Base-by-base conservation (phyloP, 83 land plant genomes). In the Diphasiastrum complanatum region DNA sequence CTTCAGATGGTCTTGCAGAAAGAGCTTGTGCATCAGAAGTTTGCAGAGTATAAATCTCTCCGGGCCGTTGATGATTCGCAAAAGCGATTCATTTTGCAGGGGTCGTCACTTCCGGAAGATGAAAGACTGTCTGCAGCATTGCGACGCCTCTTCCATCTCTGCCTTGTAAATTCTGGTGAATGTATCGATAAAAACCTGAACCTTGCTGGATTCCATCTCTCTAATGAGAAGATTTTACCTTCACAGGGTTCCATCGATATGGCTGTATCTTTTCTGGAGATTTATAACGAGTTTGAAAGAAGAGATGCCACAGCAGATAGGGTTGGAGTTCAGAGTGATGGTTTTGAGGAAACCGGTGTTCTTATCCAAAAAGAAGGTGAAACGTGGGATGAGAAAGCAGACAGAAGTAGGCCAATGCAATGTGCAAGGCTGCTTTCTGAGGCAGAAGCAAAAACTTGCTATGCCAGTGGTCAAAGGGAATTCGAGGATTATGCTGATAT, bases 401-500 rank as follows among this genome's bases (percentile, higher is more conserved):
- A 20, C 29, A 50, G 29, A 50, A 56, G 43, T 36, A 40, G 20
- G 69, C 35, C 53, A 30, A 37, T 40, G 49, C 64, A 26, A 38
- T 55, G 10, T 18, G 41, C 1, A 61, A n/a, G 26, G 33, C 43
- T 24, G 32, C 69, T 48, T 33, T 56, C 25, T 26, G 69, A 28
- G n/a, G 23, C 31, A 24, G 40, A 43, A 25, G 40, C 20, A 54
- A 18, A 14, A 14, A 41, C n/a, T n/a, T n/a, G n/a, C n/a, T n/a
- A n/a, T n/a, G n/a, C n/a, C n/a, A n/a, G n/a, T n/a, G n/a, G n/a
- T n/a, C n/a, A n/a, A n/a, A n/a, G n/a, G n/a, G n/a, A n/a, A n/a
- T n/a, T n/a, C n/a, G n/a, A 77, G 50, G 97, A 91, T 77, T 82
- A 82, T 57, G 97, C 97, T 16, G 95, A 91, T 75, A 75, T 91